These are phyloP conservation scores for Lepidopterella palustris DNA, from an alignment of 495 filamentous ascomycete species.

Conservation along the genomic window DNA sequence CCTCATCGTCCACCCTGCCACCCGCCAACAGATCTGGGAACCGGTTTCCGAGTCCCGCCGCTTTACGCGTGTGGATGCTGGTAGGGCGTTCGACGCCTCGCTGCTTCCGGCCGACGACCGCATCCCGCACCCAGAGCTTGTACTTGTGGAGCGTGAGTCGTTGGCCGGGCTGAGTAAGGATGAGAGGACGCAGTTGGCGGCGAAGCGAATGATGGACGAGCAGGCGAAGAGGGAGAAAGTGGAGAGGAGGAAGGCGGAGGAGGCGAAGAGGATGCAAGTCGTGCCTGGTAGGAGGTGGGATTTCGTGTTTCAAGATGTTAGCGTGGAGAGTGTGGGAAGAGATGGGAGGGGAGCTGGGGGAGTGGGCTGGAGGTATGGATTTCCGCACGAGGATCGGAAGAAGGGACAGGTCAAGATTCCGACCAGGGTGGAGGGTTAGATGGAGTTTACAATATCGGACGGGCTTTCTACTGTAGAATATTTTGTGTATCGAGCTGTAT, in stretches of 20 bases:
- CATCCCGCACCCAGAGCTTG: conserved; percentile 82
- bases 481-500: conserved; percentile 20
- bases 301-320: conserved; percentile 70
- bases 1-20: conserved; percentile 72
- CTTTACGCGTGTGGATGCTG: conserved; percentile 86
- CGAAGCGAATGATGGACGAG: conserved; percentile 41
- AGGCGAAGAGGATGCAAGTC: conserved; percentile 36
- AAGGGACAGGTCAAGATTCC: conserved; percentile 69
- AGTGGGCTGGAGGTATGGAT: conserved; percentile 59
- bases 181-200: conserved; percentile 39
- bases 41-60: conserved; percentile 82
- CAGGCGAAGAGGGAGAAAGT: conserved; percentile 34
- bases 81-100: conserved; percentile 65
- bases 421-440: conserved; percentile 46
- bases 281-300: conserved; percentile 61
- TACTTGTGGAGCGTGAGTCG: conserved; percentile 50
- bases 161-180: conserved; percentile 32
- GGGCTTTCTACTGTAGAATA: conserved; percentile 23
- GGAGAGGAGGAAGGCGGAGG: conserved; percentile 42
- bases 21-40: conserved; percentile 78
- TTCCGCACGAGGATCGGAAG: conserved; percentile 64
- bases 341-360: conserved; percentile 40
- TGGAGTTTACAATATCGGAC: too few species aligned
- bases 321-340: conserved; percentile 50
- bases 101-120: conserved; percentile 79